Base-by-base conservation (phyloP, 228 moss, liverwort and hornwort species). In the Sphagnum magellanicum region DNA sequence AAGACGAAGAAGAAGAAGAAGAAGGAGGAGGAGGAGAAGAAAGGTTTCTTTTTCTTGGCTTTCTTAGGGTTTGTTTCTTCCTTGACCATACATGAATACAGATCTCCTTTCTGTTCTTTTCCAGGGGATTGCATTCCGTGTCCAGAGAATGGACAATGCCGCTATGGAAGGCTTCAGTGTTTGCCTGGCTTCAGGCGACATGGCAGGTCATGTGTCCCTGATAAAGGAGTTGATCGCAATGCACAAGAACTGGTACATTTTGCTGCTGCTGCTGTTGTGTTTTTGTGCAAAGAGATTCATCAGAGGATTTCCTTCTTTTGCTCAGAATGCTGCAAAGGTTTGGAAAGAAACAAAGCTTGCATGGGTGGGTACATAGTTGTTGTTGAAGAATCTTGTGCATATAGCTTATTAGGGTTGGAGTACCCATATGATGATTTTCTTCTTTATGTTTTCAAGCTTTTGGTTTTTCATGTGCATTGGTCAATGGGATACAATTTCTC, bases 41-140 rank as follows among this genome's bases (percentile, higher is more conserved):
- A 32, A 32, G 2, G 32, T 32, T 32, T 32, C 32, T 32, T 32
- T 32, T 32, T 32, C 32, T 32, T 32, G 0, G 32, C 32, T 32
- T 32, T 32, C 32, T 32, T 32, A 32, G 32, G 32, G 32, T 32
- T 32, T 32, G 32, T 32, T 32, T 32, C 32, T 32, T 32, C 32
- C 3, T 32, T 32, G 3, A 3, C 32, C 32, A 32, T 32, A 32
- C 32, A 1, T 32, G 32, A 32, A 32, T 32, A 3, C 32, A 32
- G 32, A 32, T 32, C 32, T 32, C 32, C 32, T 32, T 32, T 32
- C 32, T 32, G 32, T 32, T 48, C 15, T 52, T 72, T 8, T 78
- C 81, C 88, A 92, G 92, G 80, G 75, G 83, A 84, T 9, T 96
- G 91, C 78, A 83, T 81, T 66, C 83, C 72, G 59, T 96, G 92